Evolutionary conservation across 352 stramenopile species (phyloP).

Genomic region (Phytophthora cactorum): DNA sequence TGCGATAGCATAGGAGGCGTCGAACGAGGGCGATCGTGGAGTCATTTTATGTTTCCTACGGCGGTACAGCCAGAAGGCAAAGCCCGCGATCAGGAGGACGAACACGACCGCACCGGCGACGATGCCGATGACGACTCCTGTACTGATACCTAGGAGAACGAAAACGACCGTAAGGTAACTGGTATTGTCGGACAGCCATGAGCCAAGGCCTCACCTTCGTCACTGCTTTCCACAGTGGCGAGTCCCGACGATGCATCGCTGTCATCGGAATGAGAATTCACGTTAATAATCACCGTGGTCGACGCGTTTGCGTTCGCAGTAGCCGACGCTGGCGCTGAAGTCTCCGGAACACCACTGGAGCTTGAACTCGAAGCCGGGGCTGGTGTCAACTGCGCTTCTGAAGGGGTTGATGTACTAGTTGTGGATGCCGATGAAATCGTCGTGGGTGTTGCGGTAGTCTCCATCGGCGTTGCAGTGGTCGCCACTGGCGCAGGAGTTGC

Average conservation of each 20-base stretch:
- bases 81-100: conserved; percentile 27
- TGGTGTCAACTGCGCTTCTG: conserved; percentile 13
- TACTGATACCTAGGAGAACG: conserved; percentile 20
- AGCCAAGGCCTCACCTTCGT: conserved; percentile 13
- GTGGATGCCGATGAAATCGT: conserved; percentile 5
- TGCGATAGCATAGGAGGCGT: conserved; percentile 23
- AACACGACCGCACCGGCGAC: conserved; percentile 17
- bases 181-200: not conserved
- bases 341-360: conserved; percentile 7
- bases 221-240: conserved; percentile 8
- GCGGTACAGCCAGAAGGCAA: conserved; percentile 33
- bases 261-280: conserved; percentile 17
- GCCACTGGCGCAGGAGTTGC: not conserved
- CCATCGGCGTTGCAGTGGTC: conserved; percentile 7
- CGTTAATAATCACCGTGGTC: conserved; percentile 27
- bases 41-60: conserved; percentile 25
- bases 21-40: conserved; percentile 21
- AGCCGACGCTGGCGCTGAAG: conserved; percentile 11
- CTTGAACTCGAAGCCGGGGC: conserved; percentile 19
- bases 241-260: conserved; percentile 21
- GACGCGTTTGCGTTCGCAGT: conserved; percentile 31
- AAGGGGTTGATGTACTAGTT: conserved; percentile 4
- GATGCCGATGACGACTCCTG: conserved; percentile 29
- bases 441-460: conserved; percentile 7
- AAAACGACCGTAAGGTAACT: conserved; percentile 2